phyloP scores from a whole-genome alignment of 1,284 basidiomycete genomes.

The Anthracocystis walkeri region DNA sequence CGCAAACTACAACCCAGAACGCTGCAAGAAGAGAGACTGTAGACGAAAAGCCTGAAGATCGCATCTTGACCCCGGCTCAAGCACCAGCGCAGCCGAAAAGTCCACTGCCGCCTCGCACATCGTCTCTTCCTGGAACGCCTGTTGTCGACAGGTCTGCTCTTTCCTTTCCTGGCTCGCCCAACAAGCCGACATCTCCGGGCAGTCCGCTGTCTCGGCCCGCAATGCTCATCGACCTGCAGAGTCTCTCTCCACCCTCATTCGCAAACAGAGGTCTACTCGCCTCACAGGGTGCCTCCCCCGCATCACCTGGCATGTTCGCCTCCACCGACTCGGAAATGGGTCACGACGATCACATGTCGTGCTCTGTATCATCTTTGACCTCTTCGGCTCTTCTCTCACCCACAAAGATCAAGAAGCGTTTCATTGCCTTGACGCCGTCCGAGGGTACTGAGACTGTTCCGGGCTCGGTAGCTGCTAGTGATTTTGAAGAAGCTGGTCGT shows the following conservation, averaged over 20 bases:
- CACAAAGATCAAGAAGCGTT: constrained; percentile 16
- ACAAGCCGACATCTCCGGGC: constrained; percentile 26
- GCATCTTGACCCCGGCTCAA: not conserved
- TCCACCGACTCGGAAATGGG: constrained; percentile 41
- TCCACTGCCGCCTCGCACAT: constrained; percentile 32
- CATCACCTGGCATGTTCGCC: constrained; percentile 34
- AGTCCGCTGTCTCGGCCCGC: constrained; percentile 32
- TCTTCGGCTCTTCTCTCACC: constrained; percentile 28
- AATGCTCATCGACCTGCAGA: constrained; percentile 31
- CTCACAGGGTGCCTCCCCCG: constrained; percentile 8
- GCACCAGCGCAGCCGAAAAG: constrained; percentile 18
- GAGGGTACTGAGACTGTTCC: constrained; percentile 51
- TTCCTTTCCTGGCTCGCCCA: constrained; percentile 39
- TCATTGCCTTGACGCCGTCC: constrained; percentile 32
- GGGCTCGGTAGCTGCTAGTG: constrained; percentile 40
- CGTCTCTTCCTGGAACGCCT: constrained; percentile 39
- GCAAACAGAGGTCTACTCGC: not conserved
- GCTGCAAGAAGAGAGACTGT: not conserved
- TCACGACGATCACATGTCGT: constrained; percentile 29
- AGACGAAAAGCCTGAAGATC: not conserved
- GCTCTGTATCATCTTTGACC: constrained; percentile 27
- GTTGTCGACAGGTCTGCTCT: constrained; percentile 12
- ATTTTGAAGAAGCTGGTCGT: constrained; percentile 33
- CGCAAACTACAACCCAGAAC: not conserved
- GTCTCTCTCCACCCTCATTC: constrained; percentile 30